Evolutionary conservation across 352 stramenopile species (phyloP).

Genomic region (Phytophthora crassamura): DNA sequence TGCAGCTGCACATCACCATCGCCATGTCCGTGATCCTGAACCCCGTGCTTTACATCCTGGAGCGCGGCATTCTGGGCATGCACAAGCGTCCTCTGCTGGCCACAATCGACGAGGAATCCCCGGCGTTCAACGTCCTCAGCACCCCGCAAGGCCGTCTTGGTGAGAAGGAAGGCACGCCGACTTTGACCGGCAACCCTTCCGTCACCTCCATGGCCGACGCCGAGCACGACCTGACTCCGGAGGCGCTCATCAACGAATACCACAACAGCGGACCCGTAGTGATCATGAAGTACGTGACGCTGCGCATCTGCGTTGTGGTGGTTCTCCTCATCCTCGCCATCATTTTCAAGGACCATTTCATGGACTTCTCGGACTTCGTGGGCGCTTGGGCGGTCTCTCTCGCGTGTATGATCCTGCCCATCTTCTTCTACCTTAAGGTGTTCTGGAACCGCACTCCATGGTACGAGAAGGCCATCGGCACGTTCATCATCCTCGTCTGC

Average conservation of each 20-base stretch:
- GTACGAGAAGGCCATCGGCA: constrained; percentile 44
- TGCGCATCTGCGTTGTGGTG: constrained; percentile 46
- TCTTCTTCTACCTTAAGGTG: constrained; percentile 73
- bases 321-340: constrained; percentile 51
- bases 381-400: constrained; percentile 58
- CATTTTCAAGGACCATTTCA: constrained; percentile 65
- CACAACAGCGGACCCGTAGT: constrained; percentile 39
- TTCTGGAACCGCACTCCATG: constrained; percentile 46
- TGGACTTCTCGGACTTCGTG: constrained; percentile 68
- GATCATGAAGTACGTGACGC: constrained; percentile 43
- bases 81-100: constrained; percentile 41
- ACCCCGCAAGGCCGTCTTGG: constrained; percentile 23
- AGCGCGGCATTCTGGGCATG: constrained; percentile 51
- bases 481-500: constrained; percentile 42
- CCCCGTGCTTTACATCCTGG: constrained; percentile 50
- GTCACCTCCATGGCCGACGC: constrained; percentile 40
- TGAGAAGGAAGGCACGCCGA: constrained; percentile 22
- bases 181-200: constrained; percentile 18
- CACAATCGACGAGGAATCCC: constrained; percentile 28
- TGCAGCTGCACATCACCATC: constrained; percentile 62
- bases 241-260: constrained; percentile 40
- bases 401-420: constrained; percentile 71
- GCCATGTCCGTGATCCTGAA: constrained; percentile 55
- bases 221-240: constrained; percentile 37
- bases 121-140: constrained; percentile 15